Evolutionary conservation across 352 stramenopile species (phyloP), one percentile per base, ranked within the genome.

Genomic region (Phytophthora meadii): DNA sequence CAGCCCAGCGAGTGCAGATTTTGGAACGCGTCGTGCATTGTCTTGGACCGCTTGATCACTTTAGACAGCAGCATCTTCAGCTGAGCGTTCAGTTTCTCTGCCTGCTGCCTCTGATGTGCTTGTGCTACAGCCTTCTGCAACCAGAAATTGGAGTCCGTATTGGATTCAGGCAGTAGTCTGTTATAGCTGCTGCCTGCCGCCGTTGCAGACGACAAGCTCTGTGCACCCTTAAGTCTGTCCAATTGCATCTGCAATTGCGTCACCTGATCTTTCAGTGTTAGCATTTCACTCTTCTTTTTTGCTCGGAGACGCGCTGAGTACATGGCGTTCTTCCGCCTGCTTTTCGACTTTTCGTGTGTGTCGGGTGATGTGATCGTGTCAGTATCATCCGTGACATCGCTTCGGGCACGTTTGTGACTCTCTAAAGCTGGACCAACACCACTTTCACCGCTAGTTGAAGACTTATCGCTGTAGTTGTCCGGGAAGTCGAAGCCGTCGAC

Each of bases 271-370:
- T 68, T 63, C 42, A 72, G 40, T 8, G 46, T 32, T 9, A 54
- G 37, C 64, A 66, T 47, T 47, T 72, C 64, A 39, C 47, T 61
- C 39, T 72, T 72, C 57, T 68, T 72, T 45, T 72, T 72, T 45
- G 58, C 64, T 0, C 64, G 64, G 10, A 72, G 22, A 22, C 64
- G 57, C 3, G 64, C 57, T 10, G 57, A 58, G 24, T 68, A 72
- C 19, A 72, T 17, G 32, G 64, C 57, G 39, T 64, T 72, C 45
- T 49, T 62, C 37, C 57, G 64, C 46, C 32, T 58, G 37, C 19
- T 56, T 41, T 54, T 68, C 25, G 50, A 28, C 32, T 49, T 55
- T 19, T 68, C 64, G 6, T 40, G 52, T 14, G 47, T 63, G 45
- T 68, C 64, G 4, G 14, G 47, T 10, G 22, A 8, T 50, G 24